A percentile compares a stretch with the other conserved stretches of the same genome.
phyloP scores from a whole-genome alignment of 139 green algal species.

The Tetraselmis chui region DNA sequence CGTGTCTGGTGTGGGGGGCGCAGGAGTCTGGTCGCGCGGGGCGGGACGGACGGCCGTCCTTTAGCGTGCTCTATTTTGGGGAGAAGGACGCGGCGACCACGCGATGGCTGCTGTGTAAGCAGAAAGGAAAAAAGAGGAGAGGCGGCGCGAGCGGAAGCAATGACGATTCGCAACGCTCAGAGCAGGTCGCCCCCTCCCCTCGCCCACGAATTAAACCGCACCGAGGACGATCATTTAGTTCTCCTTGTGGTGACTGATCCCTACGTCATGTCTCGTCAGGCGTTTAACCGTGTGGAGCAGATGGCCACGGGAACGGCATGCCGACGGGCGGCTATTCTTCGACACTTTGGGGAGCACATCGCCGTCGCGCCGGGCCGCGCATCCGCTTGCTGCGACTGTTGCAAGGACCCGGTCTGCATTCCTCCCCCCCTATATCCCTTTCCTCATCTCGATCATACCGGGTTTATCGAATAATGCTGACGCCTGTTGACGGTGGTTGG shows the following conservation, averaged over 20 bases:
- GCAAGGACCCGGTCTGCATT: constrained; percentile 6
- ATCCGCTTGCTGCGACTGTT: constrained; percentile 46
- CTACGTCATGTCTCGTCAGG: neutral
- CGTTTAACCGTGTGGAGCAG: constrained; percentile 39
- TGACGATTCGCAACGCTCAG: neutral
- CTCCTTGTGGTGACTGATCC: neutral
- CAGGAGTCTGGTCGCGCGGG: constrained; percentile 61
- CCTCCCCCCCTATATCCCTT: neutral
- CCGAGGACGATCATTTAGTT: neutral
- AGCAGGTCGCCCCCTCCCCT: neutral
- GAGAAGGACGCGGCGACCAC: constrained; percentile 25
- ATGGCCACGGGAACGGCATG: constrained; percentile 34
- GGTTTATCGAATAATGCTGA: neutral
- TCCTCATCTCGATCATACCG: neutral
- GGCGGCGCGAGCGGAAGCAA: no score
- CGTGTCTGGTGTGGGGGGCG: no score
- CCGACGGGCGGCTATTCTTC: constrained; percentile 40
- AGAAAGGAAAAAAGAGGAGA: constrained; percentile 12
- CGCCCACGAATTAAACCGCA: neutral
- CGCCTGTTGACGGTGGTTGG: neutral
- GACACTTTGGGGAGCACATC: constrained; percentile 55
- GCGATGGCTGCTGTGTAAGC: constrained; percentile 22
- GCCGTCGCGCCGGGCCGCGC: neutral
- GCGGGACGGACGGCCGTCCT: constrained; percentile 45
- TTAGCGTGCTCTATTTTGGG: constrained; percentile 55